Base-by-base conservation (phyloP, 169 alveolate species). In the Nephromyces sp. region DNA sequence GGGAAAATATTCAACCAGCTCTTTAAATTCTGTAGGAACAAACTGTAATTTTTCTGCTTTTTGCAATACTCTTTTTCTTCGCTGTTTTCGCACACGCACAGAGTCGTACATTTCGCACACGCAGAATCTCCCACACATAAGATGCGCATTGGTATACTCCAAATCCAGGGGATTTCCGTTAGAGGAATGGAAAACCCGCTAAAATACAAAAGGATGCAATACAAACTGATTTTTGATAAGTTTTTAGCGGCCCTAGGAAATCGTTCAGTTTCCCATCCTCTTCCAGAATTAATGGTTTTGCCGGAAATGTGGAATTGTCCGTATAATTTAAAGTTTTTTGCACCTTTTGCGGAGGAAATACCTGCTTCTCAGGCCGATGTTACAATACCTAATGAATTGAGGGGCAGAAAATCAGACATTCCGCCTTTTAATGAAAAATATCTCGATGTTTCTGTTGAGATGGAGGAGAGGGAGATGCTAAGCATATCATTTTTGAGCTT, bases 261-360 rank as follows among this genome's bases (percentile, higher is more conserved):
- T n/a, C n/a, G n/a, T n/a, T n/a, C n/a, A n/a, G n/a, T n/a, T n/a
- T n/a, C n/a, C n/a, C n/a, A n/a, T n/a, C n/a, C n/a, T n/a, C n/a
- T n/a, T n/a, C n/a, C n/a, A n/a, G 72, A 66, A 1, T 1, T 90
- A 0, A 72, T 86, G 4, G 84, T 90, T 32, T 85, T 90, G 21
- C 93, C 93, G 22, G 95, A 90, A 66, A 85, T 86, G 67, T 90
- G 90, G 72, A 86, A 78, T 27, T 61, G 90, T 8, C 89, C 91
- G 6, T 90, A 84, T 71, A 77, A 76, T 4, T 82, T 69, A 57
- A 61, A 68, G 2, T 57, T 79, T 53, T 68, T 75, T 1, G 33
- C 22, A 15, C 52, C 57, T 8, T 73, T 68, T 31, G 81, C 85
- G 28, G 89, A 84, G 75, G 75, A 77, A 5, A 43, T 84, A 24